These are phyloP conservation scores for Inonotus obliquus DNA, from an alignment of 1,284 basidiomycete genomes.

Conservation along the genomic window DNA sequence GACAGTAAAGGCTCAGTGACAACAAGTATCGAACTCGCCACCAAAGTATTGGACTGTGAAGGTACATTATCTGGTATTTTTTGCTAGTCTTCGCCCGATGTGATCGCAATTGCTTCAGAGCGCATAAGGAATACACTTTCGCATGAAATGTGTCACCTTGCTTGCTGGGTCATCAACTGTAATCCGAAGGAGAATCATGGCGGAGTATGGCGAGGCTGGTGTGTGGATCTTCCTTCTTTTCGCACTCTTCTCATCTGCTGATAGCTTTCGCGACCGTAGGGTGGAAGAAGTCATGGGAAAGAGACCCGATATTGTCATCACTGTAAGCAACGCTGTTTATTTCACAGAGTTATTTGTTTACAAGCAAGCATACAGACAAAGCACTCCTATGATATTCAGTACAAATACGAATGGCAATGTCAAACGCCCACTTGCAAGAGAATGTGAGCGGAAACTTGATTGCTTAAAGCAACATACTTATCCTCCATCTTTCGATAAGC, in stretches of 20 bases:
- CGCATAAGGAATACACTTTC: constrained; percentile 74
- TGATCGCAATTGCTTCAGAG: constrained; percentile 38
- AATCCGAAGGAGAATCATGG: constrained; percentile 68
- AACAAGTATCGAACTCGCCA: constrained; percentile 67
- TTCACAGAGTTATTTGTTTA: constrained; percentile 2
- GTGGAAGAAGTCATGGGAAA: constrained; percentile 55
- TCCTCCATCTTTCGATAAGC: constrained; percentile 32
- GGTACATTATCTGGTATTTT: constrained; percentile 36
- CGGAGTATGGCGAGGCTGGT: constrained; percentile 67
- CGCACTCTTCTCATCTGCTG: not conserved
- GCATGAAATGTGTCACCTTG: constrained; percentile 87
- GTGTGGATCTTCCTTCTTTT: constrained; percentile 20
- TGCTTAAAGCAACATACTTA: not conserved
- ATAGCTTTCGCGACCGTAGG: constrained; percentile 36
- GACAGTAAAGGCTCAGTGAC: constrained; percentile 46
- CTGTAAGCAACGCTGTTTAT: constrained; percentile 40
- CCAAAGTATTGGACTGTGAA: constrained; percentile 72
- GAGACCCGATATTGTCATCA: constrained; percentile 63
- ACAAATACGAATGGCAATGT: constrained; percentile 78
- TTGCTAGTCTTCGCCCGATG: not conserved
- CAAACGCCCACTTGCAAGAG: constrained; percentile 48
- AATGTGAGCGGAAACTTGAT: constrained; percentile 41
- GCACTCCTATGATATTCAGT: constrained; percentile 73
- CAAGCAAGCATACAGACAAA: constrained; percentile 42
- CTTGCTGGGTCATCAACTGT: constrained; percentile 73